These are phyloP conservation scores for Parasarocladium wereldwijsianum DNA, from an alignment of 2,329 filamentous ascomycete species.

Conservation along the genomic window DNA sequence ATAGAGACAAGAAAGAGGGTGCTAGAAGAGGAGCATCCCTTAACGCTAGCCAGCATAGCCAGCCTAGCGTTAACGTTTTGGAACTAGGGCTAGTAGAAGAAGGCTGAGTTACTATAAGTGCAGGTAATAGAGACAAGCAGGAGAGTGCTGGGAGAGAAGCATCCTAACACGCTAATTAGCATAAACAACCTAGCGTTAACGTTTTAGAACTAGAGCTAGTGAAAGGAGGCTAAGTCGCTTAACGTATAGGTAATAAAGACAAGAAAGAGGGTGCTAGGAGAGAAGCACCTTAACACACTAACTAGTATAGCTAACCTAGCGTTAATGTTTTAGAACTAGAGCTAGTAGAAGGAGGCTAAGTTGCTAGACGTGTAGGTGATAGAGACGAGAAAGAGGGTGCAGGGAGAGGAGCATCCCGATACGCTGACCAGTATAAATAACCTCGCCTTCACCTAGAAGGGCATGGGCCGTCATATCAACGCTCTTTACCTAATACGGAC, in stretches of 20 bases:
- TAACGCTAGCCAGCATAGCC: constrained; percentile 5
- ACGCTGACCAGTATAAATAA: no score
- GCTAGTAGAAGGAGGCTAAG: constrained; percentile 3
- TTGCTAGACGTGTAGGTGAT: no score
- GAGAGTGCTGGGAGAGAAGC: not conserved
- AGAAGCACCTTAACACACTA: no score
- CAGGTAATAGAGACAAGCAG: constrained; percentile 4
- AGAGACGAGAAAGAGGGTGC: no score
- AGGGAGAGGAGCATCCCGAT: no score
- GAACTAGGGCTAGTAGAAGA: constrained; percentile 3
- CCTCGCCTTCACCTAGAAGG: no score
- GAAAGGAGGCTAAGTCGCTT: no score
- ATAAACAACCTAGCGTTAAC: not conserved
- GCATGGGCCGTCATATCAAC: no score
- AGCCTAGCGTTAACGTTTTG: constrained; percentile 2
- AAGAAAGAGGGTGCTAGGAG: no score
- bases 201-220: constrained; percentile 1
- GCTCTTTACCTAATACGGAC: no score
- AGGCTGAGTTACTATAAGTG: constrained; percentile 3
- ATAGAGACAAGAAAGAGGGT: constrained; percentile 3
- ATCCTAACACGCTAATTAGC: not conserved
- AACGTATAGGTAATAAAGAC: no score
- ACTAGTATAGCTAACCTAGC: constrained; percentile 3
- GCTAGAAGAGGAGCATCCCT: constrained; percentile 3
- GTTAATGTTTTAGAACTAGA: not conserved